Conservation (phyloP, 148 eudicot species). For the Fagopyrum esculentum region DNA sequence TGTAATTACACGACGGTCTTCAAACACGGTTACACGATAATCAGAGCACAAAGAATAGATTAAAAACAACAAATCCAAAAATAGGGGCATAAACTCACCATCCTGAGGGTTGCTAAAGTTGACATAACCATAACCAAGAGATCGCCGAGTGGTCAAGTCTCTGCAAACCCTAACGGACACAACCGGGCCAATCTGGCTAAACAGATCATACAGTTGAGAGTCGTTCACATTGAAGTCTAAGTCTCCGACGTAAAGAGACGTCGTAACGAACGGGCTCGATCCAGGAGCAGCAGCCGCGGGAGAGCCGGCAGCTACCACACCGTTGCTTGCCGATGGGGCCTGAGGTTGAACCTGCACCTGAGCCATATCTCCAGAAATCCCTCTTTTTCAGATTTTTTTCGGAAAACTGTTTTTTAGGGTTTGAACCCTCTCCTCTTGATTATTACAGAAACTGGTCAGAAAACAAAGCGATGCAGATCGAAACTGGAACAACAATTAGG, state of each 20-base stretch:
- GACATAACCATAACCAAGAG: slow-evolving; percentile 84
- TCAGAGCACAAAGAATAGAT: background rate
- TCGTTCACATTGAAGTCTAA: slow-evolving; percentile 68
- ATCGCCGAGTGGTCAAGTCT: slow-evolving; percentile 60
- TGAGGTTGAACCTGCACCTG: slow-evolving; percentile 52
- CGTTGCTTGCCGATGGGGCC: slow-evolving; percentile 22
- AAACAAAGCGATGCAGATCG: background rate
- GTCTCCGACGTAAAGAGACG: slow-evolving; percentile 87
- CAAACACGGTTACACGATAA: background rate
- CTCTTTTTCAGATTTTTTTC: background rate
- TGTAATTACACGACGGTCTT: background rate
- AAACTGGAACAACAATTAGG: background rate
- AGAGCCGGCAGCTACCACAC: slow-evolving; percentile 6
- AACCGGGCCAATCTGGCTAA: slow-evolving; percentile 70
- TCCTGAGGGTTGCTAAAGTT: slow-evolving; percentile 64
- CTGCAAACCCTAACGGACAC: slow-evolving; percentile 92
- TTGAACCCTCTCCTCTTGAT: slow-evolving; percentile 11
- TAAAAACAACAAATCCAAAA: background rate
- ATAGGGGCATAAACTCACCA: slow-evolving; percentile 30
- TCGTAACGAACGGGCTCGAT: slow-evolving; percentile 35
- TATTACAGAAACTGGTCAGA: background rate
- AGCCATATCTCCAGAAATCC: slow-evolving; percentile 30
- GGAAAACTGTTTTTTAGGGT: background rate
- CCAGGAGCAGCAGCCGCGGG: slow-evolving; percentile 15
- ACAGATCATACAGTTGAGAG: slow-evolving; percentile 84